Conservation (phyloP, 352 stramenopile genomes). For the Pythium sp. region DNA sequence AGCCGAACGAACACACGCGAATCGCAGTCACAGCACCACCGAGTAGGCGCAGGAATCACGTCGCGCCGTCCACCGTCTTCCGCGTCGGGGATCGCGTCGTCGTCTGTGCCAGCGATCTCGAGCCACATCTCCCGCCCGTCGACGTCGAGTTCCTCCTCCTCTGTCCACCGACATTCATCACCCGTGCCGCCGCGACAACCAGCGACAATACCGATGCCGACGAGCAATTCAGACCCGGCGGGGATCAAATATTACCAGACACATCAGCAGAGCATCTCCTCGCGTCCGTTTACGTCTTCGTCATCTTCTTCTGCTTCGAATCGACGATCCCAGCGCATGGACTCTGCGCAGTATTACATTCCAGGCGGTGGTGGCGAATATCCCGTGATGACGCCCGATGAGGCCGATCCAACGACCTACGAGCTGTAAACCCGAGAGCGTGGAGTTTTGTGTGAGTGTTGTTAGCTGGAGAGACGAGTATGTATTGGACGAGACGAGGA, state of each 20-base stretch:
- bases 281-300: background rate
- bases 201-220: constrained; percentile 5
- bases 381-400: background rate
- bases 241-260: constrained; percentile 16
- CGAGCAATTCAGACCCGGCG: constrained; percentile 15
- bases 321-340: background rate
- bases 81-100: background rate
- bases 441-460: background rate
- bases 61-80: background rate
- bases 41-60: background rate
- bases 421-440: constrained; percentile 12
- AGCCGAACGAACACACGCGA: constrained; percentile 6
- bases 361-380: background rate
- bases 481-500: background rate
- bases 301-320: background rate
- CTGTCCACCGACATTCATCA: constrained; percentile 15
- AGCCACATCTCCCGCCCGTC: constrained; percentile 14
- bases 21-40: background rate
- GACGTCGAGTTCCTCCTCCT: background rate
- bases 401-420: constrained; percentile 11
- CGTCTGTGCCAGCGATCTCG: constrained; percentile 8
- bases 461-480: background rate
- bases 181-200: constrained; percentile 10
- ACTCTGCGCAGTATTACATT: constrained; percentile 14
- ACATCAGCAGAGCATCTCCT: background rate